A percentile compares a stretch with the other conserved stretches of the same genome.
Evolutionary conservation across 2,329 filamentous ascomycete species (phyloP).

Genomic region (Epichloe baconii): DNA sequence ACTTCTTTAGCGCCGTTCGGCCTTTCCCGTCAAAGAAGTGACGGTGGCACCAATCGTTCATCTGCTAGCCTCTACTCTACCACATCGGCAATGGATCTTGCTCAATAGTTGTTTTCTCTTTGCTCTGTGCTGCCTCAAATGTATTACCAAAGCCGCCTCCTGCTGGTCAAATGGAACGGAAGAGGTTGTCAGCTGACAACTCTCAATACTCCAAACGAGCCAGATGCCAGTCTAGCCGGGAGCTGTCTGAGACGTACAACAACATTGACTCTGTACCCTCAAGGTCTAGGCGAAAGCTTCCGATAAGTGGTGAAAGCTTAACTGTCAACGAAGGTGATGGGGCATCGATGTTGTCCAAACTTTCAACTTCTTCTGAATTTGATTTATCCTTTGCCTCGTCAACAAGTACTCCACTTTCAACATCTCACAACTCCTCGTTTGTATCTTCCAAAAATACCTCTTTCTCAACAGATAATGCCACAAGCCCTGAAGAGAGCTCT

Average conservation of each 20-base stretch:
- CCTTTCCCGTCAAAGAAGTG: not conserved
- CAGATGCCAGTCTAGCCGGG: constrained; percentile 3
- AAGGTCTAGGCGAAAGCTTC: not conserved
- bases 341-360: not conserved
- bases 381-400: not conserved
- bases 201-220: constrained; percentile 2
- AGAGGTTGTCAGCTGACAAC: not conserved
- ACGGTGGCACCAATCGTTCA: not conserved
- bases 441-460: constrained; percentile 4
- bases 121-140: not conserved
- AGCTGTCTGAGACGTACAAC: constrained; percentile 3
- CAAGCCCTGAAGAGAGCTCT: not conserved
- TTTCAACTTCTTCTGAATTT: not conserved
- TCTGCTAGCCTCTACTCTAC: not conserved
- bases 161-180: constrained; percentile 5
- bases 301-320: not conserved
- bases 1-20: not conserved
- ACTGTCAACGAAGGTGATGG: not conserved
- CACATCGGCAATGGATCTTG: not conserved
- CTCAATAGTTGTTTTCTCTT: not conserved
- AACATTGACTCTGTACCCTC: constrained; percentile 3
- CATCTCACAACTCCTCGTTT: not conserved
- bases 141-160: not conserved
- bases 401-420: not conserved
- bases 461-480: not conserved